Evolutionary conservation across 2,329 filamentous ascomycete genomes (phyloP), one percentile per base, ranked within the genome.

Genomic region (Xylaria digitata): DNA sequence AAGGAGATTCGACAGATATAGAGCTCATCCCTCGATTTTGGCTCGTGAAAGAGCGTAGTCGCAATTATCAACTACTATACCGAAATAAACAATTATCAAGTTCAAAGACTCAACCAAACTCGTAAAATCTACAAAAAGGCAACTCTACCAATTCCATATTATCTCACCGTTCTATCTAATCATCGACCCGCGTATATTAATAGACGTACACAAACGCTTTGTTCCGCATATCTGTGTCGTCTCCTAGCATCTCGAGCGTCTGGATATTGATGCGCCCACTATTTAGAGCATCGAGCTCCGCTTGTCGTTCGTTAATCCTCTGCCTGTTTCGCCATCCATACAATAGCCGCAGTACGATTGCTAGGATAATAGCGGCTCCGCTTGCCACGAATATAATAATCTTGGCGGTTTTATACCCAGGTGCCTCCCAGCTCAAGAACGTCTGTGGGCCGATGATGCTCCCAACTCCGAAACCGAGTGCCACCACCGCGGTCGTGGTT

Each of bases 1-100:
- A 95, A 95, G 80, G 93, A 97, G 71, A 90, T 94, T 55, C 89
- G 90, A 76, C 92, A 96, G 80, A 93, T 97, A 76, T 96, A 86
- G 81, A 59, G 23, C 42, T 19, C 17, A n/a, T 58, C 9, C 3
- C 15, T 34, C 37, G 46, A 45, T 21, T 42, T 17, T 42, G 15
- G 37, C 34, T 26, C 49, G 43, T 37, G 1, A 32, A 49, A 30
- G 40, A 61, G 56, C 26, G 42, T 17, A 48, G 2, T 45, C 42
- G 1, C 21, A n/a, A n/a, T 32, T 19, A 40, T 30, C 26, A 34
- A 17, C 13, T 43, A 56, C 21, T 17, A 48, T 37, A 61, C 32
- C 11, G 49, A 65, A 43, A 49, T 43, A 53, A 11, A 61, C 17
- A 1, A 66, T 52, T 46, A 42, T 32, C 21, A 43, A 54, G 53